These are phyloP conservation scores for Lichtheimia corymbifera DNA, from an alignment of 371 early-diverging fungal genomes.

Conservation along the genomic window DNA sequence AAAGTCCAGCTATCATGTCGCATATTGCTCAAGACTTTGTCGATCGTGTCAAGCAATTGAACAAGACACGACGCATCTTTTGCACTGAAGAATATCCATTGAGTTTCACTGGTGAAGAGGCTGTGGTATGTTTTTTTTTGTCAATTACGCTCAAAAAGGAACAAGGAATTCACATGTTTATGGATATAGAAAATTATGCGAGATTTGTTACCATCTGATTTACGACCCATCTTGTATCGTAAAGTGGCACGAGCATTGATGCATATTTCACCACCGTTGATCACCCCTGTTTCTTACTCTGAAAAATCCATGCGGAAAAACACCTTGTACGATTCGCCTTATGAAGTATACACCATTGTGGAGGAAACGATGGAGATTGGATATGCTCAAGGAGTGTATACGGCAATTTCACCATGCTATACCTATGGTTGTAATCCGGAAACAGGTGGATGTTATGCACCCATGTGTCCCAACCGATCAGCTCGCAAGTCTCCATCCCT, in stretches of 20 bases:
- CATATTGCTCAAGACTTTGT: conserved; percentile 28
- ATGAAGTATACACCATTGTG: conserved; percentile 39
- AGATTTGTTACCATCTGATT: conserved; percentile 25
- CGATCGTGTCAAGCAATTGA: conserved; percentile 24
- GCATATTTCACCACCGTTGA: conserved; percentile 33
- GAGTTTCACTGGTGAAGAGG: conserved; percentile 49
- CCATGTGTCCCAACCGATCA: conserved; percentile 38
- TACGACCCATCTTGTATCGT: conserved; percentile 18
- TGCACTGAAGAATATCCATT: conserved; percentile 42
- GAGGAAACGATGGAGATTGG: conserved; percentile 28
- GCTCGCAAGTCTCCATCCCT: background rate
- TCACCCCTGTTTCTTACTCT: conserved; percentile 38
- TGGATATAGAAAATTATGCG: conserved; percentile 33
- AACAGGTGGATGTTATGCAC: conserved; percentile 42
- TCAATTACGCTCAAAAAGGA: background rate
- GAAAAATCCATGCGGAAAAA: conserved; percentile 42
- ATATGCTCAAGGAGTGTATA: conserved; percentile 35
- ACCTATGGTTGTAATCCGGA: conserved; percentile 31
- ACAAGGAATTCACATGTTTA: background rate
- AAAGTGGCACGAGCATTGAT: conserved; percentile 38
- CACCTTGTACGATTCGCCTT: conserved; percentile 35
- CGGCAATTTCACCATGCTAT: conserved; percentile 42
- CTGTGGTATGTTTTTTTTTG: conserved; percentile 25
- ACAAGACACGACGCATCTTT: conserved; percentile 34
- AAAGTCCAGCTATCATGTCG: conserved; percentile 40